Evolutionary conservation across 306 rosid species (phyloP), one percentile per base, ranked within the genome.

Genomic region (Fragaria vesca): DNA sequence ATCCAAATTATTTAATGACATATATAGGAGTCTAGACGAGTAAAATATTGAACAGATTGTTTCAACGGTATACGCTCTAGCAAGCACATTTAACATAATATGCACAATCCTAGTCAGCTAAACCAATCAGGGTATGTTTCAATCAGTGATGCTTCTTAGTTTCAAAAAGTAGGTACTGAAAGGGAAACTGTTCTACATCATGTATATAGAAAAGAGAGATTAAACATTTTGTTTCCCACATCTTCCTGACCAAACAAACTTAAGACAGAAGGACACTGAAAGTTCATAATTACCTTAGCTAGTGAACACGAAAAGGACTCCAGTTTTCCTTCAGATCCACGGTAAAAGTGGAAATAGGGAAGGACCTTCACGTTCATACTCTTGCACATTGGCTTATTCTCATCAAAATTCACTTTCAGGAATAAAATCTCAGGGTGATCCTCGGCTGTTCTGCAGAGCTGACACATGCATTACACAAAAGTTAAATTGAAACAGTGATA

Each of bases 251-350:
- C 69, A 40, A 76, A 80, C 21, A 34, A 45, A 8, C 20, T 34
- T 12, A 2, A 30, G 34, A 72, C 8, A 36, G 43, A 18, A 36
- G 24, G 48, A 66, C n/a, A 46, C 13, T 57, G 36, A 17, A 32
- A 6, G n/a, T 47, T 32, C 15, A 40, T 21, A 46, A 46, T 60
- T 86, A 96, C 99, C 97, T 96, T 96, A 58, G 97, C 97, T 58
- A 96, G 99, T 66, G 98, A 96, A 86, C 99, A 96, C 12, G 98
- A 96, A 87, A 96, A 96, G 38, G 99, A 83, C 79, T 96, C 98
- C 71, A 93, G 84, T 79, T 89, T 96, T 48, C 99, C 97, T 30
- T 93, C 96, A 20, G 98, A 97, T 74, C 97, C 99, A 68, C 98
- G 95, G 81, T 96, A 96, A 66, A 96, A 96, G 83, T 93, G 99